Percentiles rank a stretch among this genome's conserved stretches.
Conservation (phyloP, 331 rosid genomes). For the Rosa hybrid region DNA sequence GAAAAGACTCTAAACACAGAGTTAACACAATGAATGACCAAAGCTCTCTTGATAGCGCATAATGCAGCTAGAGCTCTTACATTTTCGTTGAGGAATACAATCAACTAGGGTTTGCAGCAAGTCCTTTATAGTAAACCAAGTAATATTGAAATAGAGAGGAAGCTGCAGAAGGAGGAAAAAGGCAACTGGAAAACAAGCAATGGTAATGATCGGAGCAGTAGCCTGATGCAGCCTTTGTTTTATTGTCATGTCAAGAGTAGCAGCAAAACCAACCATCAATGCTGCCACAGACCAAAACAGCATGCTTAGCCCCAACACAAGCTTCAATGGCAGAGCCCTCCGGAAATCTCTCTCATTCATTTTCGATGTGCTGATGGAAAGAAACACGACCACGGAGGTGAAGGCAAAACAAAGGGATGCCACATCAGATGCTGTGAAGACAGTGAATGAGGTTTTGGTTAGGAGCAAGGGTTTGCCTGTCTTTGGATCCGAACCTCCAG, state of each 20-base stretch:
- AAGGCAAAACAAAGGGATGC: slow-evolving; percentile 19
- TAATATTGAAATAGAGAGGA: not conserved
- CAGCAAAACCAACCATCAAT: slow-evolving; percentile 26
- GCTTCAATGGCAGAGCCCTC: slow-evolving; percentile 23
- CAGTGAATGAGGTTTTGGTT: not conserved
- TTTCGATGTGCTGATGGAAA: slow-evolving; percentile 23
- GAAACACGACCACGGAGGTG: slow-evolving; percentile 28
- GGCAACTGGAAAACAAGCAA: not conserved
- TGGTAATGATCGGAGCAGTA: not conserved
- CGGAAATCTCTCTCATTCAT: slow-evolving; percentile 24
- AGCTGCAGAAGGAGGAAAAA: not conserved
- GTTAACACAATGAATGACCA: no score
- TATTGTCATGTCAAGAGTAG: slow-evolving; percentile 8
- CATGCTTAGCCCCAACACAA: slow-evolving; percentile 18
- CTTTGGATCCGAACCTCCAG: slow-evolving; percentile 1
- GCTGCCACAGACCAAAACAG: slow-evolving; percentile 22
- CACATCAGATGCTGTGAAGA: slow-evolving; percentile 14
- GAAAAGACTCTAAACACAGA: no score
- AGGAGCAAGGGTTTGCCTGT: slow-evolving; percentile 22
- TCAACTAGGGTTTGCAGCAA: not conserved
- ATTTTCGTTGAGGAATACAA: not conserved
- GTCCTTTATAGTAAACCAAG: not conserved
- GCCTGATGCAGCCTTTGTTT: not conserved
- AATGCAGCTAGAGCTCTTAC: no score
- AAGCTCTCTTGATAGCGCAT: no score